These are phyloP conservation scores for Venturia asperata DNA, from an alignment of 2,329 filamentous ascomycete species.

Conservation along the genomic window DNA sequence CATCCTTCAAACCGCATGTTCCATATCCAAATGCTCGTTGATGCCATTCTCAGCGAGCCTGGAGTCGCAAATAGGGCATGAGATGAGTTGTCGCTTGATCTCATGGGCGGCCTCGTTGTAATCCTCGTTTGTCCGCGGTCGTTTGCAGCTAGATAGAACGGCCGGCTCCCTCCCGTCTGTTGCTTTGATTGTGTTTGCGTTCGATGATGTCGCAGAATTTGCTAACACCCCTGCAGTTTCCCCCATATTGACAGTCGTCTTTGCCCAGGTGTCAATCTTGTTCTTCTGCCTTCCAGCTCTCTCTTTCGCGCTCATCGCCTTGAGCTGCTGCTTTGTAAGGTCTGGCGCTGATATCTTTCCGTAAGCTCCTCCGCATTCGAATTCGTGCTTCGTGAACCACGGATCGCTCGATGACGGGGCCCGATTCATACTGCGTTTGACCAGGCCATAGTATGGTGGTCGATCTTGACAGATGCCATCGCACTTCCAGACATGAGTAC, in stretches of 20 bases:
- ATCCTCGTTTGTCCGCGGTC: constrained; percentile 20
- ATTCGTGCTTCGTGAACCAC: constrained; percentile 37
- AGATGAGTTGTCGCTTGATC: constrained; percentile 26
- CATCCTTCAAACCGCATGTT: constrained; percentile 19
- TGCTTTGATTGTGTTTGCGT: neutral
- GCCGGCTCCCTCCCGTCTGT: neutral
- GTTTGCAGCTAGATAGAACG: constrained; percentile 8
- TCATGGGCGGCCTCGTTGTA: neutral
- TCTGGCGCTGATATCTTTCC: constrained; percentile 37
- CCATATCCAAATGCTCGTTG: constrained; percentile 35
- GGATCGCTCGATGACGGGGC: constrained; percentile 36
- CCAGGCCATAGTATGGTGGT: constrained; percentile 38
- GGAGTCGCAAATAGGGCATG: constrained; percentile 36
- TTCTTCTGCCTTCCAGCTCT: constrained; percentile 39
- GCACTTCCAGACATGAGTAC: constrained; percentile 41
- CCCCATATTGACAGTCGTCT: constrained; percentile 19
- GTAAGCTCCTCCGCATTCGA: constrained; percentile 37
- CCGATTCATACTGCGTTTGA: constrained; percentile 42
- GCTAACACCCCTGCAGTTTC: constrained; percentile 17
- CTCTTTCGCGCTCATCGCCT: constrained; percentile 34
- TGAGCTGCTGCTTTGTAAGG: constrained; percentile 36
- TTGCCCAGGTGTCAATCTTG: constrained; percentile 39
- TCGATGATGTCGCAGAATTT: neutral
- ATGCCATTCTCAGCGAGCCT: constrained; percentile 30
- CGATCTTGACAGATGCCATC: constrained; percentile 34